Evolutionary conservation across 495 filamentous ascomycete genomes (phyloP), one percentile per base, ranked within the genome.

Genomic region (Extremus antarcticus): DNA sequence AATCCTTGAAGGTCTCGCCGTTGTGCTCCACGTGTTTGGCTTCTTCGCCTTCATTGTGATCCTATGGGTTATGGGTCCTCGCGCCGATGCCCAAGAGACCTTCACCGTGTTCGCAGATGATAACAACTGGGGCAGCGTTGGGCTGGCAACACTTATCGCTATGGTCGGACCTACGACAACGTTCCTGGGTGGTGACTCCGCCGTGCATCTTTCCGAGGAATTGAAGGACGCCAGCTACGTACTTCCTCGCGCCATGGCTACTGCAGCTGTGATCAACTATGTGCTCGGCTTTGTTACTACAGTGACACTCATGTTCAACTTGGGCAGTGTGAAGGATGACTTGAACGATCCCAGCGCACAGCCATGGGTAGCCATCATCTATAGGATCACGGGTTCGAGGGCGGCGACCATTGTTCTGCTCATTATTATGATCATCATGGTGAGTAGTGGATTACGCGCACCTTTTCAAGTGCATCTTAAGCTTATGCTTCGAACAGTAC

Each of bases 191-290:
- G 50, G 55, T 11, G 64, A 66, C 46, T 35, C 55, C 16, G 54
- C 57, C 21, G 49, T 55, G 2, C 65, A 68, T 51, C 63, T 68
- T 57, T 54, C 63, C 16, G 66, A 68, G 43, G 66, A 68, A 51
- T 57, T 67, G 1, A 59, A 58, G 43, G 57, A 68, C 41, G 66
- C 66, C 4, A 47, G 47, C 17, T 47, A 50, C 17, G 51, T 52
- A 3, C 60, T 68, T 8, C 66, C 66, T 13, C 54, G 63, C 13
- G 52, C 60, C 40, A 67, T 68, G 63, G 49, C 67, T 16, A 47
- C 60, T 20, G 54, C 55, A 21, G 55, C 60, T 20, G 19, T 64
- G 43, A 68, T 66, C 41, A 53, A 53, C 22, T 63, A 58, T 21
- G 19, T 45, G 2, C 23, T 65, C 1, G 66, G 63, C 48, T 58